These are phyloP conservation scores for Marasmius tenuissimus DNA, from an alignment of 1,284 basidiomycete genomes.

Conservation along the genomic window DNA sequence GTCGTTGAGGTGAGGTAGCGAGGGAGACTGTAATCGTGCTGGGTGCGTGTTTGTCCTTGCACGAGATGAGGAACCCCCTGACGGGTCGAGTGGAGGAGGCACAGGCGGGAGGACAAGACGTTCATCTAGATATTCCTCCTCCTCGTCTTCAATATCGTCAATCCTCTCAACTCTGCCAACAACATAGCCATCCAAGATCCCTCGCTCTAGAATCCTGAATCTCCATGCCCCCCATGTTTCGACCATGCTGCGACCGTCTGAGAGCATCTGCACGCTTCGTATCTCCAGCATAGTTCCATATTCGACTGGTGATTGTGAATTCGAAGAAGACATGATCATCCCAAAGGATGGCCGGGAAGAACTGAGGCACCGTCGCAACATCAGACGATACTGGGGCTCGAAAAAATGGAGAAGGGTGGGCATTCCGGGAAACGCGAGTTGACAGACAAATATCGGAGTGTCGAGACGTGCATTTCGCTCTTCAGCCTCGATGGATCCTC, in stretches of 20 bases:
- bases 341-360: conserved; percentile 78
- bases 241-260: conserved; percentile 88
- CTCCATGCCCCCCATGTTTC: conserved; percentile 84
- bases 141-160: conserved; percentile 35
- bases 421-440: conserved; percentile 87
- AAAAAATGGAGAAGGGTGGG: conserved; percentile 91
- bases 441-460: conserved; percentile 90
- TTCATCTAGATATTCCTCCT: background rate
- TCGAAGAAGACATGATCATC: conserved; percentile 70
- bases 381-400: conserved; percentile 88
- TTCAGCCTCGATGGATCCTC: conserved; percentile 64
- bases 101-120: conserved; percentile 3
- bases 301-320: conserved; percentile 51
- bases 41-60: conserved; percentile 2
- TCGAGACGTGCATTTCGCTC: conserved; percentile 78
- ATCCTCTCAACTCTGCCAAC: conserved; percentile 78
- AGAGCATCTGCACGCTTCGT: conserved; percentile 80
- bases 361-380: conserved; percentile 90
- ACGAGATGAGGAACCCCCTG: background rate
- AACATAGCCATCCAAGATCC: conserved; percentile 85
- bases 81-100: conserved; percentile 3
- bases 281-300: conserved; percentile 96
- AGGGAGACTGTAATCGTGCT: background rate
- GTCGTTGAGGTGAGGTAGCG: conserved; percentile 8
- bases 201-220: conserved; percentile 84